Evolutionary conservation across 83 land plant genomes (phyloP), one percentile per base, ranked within the genome.

Genomic region (Larix sibirica): DNA sequence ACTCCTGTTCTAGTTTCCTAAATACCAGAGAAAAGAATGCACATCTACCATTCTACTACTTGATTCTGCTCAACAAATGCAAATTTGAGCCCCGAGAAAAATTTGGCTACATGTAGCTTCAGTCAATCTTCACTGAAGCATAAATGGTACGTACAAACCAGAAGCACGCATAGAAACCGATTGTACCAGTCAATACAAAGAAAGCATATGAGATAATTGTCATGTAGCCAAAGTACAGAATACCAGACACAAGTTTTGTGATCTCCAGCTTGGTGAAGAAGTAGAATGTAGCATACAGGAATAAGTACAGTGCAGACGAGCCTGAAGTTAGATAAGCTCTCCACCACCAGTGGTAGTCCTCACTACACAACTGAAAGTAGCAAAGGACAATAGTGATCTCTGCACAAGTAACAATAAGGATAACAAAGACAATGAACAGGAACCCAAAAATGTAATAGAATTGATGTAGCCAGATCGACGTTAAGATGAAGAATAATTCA

Each of bases 311-410:
- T 31, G 94, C 95, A 66, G 94, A 90, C 64, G 95, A 93, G 13
- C 94, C 95, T 36, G 95, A 90, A 64, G 94, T 91, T 80, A 91
- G 79, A 87, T 91, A 93, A 62, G 95, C 87, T 79, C 95, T 91
- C 92, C 95, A 89, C 95, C 95, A 91, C 94, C 95, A 93, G 81
- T 92, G 83, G 50, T 91, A 93, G 67, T 92, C 94, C 67, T 92
- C 94, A 85, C 94, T 92, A 89, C 94, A 92, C 66, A 92, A 66
- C 89, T 92, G 94, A 86, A 92, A 92, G 87, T 92, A 92, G 87
- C 94, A 90, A 61, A 92, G 94, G 62, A 92, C 94, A 28, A 92
- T 88, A 1, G 92, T 88, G 50, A 92, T 92, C 88, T 92, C 94
- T 0, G 92, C 94, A 78, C 94, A 93, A 28, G 95, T 93, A 79